A percentile compares a stretch with the other conserved stretches of the same genome.
Conservation (phyloP, 164 flowering plant genomes). For the Annona squamosa region DNA sequence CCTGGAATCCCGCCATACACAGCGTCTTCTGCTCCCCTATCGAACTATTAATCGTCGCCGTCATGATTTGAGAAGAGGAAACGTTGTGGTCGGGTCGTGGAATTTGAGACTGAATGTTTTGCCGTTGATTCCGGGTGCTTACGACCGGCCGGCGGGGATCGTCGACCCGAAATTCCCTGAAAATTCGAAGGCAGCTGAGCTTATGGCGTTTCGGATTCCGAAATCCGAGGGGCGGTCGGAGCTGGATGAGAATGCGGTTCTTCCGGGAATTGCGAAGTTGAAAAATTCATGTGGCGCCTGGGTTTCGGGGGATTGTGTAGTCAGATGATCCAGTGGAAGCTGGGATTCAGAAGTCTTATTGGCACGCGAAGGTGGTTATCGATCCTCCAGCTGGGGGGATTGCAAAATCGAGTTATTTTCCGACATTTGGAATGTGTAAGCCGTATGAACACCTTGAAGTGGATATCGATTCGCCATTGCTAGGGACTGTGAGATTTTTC, state of each 20-base stretch:
- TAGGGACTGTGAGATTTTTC: background rate
- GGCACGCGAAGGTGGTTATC: background rate
- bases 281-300: background rate
- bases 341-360: background rate
- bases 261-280: background rate
- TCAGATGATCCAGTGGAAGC: background rate
- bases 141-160: background rate
- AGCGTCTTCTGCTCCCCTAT: background rate
- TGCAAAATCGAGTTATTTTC: background rate
- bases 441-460: background rate
- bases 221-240: background rate
- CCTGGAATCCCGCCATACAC: background rate
- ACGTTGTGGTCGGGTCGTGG: background rate
- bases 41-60: background rate
- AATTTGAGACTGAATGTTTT: constrained; percentile 1
- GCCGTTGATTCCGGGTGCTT: background rate
- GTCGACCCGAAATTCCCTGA: background rate
- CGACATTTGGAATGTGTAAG: background rate
- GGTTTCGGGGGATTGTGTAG: background rate
- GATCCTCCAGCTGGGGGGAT: background rate
- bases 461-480: background rate
- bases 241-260: background rate
- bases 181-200: background rate
- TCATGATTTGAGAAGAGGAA: background rate
- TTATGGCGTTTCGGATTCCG: background rate